phyloP scores from a whole-genome alignment of 768 basidiomycete genomes.

The Mycena alexandri region DNA sequence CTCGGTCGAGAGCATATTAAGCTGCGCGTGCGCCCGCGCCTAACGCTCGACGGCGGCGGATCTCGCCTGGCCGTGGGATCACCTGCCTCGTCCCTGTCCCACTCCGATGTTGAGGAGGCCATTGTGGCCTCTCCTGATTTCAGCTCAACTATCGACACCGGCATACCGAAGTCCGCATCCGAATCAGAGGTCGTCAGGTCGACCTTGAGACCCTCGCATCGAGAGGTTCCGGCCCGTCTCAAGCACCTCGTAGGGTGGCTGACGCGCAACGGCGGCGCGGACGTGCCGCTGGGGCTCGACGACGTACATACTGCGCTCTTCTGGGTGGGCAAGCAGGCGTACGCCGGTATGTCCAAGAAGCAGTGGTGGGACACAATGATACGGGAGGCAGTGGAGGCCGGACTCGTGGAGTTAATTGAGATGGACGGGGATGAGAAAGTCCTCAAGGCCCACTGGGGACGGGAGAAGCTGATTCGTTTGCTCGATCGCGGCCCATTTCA shows the following conservation, averaged over 20 bases:
- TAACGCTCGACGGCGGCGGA: conserved; percentile 15
- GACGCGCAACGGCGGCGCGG: neutral
- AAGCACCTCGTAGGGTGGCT: conserved; percentile 9
- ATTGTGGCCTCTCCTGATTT: too few species aligned
- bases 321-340: neutral
- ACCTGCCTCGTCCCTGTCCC: too few species aligned
- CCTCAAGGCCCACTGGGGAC: neutral
- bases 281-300: neutral
- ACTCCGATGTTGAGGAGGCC: too few species aligned
- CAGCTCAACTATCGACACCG: neutral
- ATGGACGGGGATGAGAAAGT: neutral
- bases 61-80: conserved; percentile 10
- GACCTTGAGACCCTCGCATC: too few species aligned
- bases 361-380: neutral
- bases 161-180: neutral
- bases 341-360: too few species aligned
- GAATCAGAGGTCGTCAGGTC: neutral
- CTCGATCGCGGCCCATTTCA: neutral
- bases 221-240: neutral
- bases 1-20: conserved; percentile 13
- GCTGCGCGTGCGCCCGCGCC: conserved; percentile 14
- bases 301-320: conserved; percentile 2
- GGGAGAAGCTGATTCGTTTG: conserved; percentile 7
- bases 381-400: neutral
- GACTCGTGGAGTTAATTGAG: conserved; percentile 1